Conservation (phyloP, 305 asterid genomes). For the Plantago lanceolata region DNA sequence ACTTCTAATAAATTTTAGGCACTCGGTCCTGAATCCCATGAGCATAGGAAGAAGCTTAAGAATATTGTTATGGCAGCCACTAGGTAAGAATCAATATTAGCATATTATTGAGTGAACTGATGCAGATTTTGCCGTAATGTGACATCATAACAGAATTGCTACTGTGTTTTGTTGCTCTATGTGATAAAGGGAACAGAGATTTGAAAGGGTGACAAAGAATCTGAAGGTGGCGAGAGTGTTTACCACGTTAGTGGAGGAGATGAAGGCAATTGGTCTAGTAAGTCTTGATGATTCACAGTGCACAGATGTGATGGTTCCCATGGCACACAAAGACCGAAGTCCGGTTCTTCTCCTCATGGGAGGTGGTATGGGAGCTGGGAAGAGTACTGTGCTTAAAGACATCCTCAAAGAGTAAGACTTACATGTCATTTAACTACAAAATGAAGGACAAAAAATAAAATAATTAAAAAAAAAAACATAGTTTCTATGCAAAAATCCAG, state of each 20-base stretch:
- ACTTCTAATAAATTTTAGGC: conserved; percentile 39
- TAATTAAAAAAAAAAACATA: too few relatives aligned
- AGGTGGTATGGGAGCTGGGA: conserved; percentile 99
- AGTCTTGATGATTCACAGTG: conserved; percentile 80
- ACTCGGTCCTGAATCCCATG: conserved; percentile 55
- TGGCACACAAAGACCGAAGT: conserved; percentile 92
- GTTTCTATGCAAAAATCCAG: not conserved
- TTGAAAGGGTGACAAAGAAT: conserved; percentile 88
- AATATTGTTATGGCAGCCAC: conserved; percentile 91
- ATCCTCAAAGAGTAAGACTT: conserved; percentile 85
- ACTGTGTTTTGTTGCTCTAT: not conserved
- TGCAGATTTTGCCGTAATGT: not conserved
- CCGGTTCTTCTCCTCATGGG: conserved; percentile 98
- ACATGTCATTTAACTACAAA: conserved; percentile 9
- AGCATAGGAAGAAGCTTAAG: conserved; percentile 81
- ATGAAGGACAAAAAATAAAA: not conserved
- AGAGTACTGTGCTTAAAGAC: conserved; percentile 90
- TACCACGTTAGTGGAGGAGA: conserved; percentile 92
- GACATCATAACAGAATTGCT: not conserved
- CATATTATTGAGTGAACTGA: not conserved
- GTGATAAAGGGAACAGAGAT: conserved; percentile 75
- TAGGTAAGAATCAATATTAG: conserved; percentile 42
- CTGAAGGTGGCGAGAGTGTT: conserved; percentile 94
- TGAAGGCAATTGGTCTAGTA: conserved; percentile 93
- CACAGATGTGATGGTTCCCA: conserved; percentile 96